phyloP scores from a whole-genome alignment of 1,139 yeast species.

The Pichia sp. region DNA sequence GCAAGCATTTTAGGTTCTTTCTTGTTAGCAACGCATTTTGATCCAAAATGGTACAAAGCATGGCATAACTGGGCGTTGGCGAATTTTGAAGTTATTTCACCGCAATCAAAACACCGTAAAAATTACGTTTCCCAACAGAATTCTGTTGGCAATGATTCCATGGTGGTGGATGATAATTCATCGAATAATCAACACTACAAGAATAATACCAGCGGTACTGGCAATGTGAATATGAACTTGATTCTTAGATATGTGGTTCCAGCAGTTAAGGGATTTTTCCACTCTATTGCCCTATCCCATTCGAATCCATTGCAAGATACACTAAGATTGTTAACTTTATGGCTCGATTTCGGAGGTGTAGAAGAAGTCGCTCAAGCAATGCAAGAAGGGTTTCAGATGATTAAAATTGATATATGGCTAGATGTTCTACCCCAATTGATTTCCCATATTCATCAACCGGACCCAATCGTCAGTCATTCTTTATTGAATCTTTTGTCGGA shows the following conservation, averaged over 20 bases:
- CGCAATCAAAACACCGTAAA: conserved; percentile 26
- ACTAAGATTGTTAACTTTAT: conserved; percentile 75
- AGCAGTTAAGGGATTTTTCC: conserved; percentile 91
- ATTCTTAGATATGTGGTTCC: conserved; percentile 82
- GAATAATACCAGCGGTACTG: conserved; percentile 9
- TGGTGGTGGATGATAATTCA: conserved; percentile 9
- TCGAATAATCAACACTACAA: background rate
- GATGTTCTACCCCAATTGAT: conserved; percentile 94
- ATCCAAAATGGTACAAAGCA: conserved; percentile 90
- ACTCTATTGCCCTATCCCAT: conserved; percentile 81
- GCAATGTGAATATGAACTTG: conserved; percentile 24
- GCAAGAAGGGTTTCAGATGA: conserved; percentile 85
- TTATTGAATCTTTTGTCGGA: conserved; percentile 77
- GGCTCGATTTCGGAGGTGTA: conserved; percentile 95
- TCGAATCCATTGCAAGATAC: conserved; percentile 91
- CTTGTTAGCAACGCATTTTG: conserved; percentile 89
- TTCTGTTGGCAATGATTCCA: conserved; percentile 13
- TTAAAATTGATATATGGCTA: conserved; percentile 87
- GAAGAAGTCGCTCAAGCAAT: conserved; percentile 88
- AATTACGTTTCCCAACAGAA: conserved; percentile 3
- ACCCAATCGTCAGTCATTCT: conserved; percentile 73
- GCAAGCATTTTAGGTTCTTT: conserved; percentile 86
- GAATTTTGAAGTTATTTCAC: conserved; percentile 86
- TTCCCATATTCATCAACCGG: conserved; percentile 94
- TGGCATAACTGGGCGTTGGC: conserved; percentile 99